Base-by-base conservation (phyloP, 1,284 basidiomycete species). In the Melanopsichium pennsylvanicum region DNA sequence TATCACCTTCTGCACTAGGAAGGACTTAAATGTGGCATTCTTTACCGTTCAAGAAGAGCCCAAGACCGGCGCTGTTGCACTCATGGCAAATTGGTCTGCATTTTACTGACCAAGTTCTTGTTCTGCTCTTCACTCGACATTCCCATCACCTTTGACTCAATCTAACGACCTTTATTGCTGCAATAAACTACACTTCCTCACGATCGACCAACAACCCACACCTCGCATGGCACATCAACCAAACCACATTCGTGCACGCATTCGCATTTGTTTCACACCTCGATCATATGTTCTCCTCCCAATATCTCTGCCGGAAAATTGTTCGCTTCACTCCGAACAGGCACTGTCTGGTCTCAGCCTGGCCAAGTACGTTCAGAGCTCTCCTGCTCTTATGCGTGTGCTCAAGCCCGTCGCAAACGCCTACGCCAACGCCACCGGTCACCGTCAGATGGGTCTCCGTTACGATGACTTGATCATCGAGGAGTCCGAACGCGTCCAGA, bases 381-480 rank as follows among this genome's bases (percentile, higher is more conserved):
- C 87, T 49, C 87, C 86, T 78, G 85, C 85, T 38, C 85, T 94
- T 51, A 85, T 84, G 78, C 85, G 84, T 57, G 84, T 86, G 83
- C 75, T 96, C 72, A 88, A 88, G 74, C 93, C 93, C 52, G 69
- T 97, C 60, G 91, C 93, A 12, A 86, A 87, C 76, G 90, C 90
- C 85, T 97, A 96, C 82, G 90, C 89, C 73, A 83, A 90, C 80
- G 83, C 88, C 49, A 84, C 89, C 36, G 93, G 94, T 37, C 92
- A 95, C 86, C 87, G 94, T 75, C 86, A 89, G 82, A 86, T 92
- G 82, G 95, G 95, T 74, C 87, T 97, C 82, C 89, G 87, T 81
- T 96, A 96, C 83, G 95, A 98, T 82, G 95, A 98, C 86, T 87
- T 98, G 76, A 84, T 97, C 69, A 84, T 90, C 58, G 93, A 97